These are phyloP conservation scores for Lepidium campestre DNA, from an alignment of 441 rosid genomes.

Conservation along the genomic window DNA sequence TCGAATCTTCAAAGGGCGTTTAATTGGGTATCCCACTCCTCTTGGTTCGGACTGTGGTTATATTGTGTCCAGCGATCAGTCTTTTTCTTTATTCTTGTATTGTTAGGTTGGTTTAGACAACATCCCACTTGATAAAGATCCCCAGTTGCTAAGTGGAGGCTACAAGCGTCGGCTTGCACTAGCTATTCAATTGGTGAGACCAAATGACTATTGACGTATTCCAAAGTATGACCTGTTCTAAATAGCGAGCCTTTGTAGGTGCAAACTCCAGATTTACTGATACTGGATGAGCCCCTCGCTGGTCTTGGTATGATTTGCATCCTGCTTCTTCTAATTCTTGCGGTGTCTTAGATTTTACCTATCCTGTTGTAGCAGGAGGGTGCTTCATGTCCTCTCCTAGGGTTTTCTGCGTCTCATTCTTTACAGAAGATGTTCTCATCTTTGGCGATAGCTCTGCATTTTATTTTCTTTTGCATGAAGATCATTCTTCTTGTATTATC, in stretches of 20 bases:
- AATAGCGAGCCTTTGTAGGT: slow-evolving; percentile 43
- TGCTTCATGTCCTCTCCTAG: background rate
- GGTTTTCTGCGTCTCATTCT: background rate
- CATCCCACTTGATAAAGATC: slow-evolving; percentile 77
- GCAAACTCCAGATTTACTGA: slow-evolving; percentile 75
- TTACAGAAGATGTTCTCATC: background rate
- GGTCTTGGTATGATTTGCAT: slow-evolving; percentile 73
- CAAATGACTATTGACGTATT: background rate
- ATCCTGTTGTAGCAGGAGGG: background rate
- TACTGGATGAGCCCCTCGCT: slow-evolving; percentile 96
- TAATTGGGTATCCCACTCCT: slow-evolving; percentile 52
- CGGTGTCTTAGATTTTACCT: background rate
- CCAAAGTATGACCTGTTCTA: background rate
- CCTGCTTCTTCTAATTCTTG: slow-evolving; percentile 13
- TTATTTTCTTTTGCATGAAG: slow-evolving; percentile 2
- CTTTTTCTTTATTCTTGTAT: slow-evolving; percentile 5
- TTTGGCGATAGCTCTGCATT: background rate
- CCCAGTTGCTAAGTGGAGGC: slow-evolving; percentile 88
- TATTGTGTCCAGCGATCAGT: slow-evolving; percentile 2
- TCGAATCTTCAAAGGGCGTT: slow-evolving; percentile 81
- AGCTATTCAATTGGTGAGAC: slow-evolving; percentile 81
- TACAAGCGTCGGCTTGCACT: slow-evolving; percentile 91
- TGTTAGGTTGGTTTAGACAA: slow-evolving; percentile 79
- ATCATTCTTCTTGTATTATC: background rate
- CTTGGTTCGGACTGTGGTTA: slow-evolving; percentile 2